These are phyloP conservation scores for Pseudotsuga menziesii DNA, from an alignment of 75 land plant species.

Conservation along the genomic window DNA sequence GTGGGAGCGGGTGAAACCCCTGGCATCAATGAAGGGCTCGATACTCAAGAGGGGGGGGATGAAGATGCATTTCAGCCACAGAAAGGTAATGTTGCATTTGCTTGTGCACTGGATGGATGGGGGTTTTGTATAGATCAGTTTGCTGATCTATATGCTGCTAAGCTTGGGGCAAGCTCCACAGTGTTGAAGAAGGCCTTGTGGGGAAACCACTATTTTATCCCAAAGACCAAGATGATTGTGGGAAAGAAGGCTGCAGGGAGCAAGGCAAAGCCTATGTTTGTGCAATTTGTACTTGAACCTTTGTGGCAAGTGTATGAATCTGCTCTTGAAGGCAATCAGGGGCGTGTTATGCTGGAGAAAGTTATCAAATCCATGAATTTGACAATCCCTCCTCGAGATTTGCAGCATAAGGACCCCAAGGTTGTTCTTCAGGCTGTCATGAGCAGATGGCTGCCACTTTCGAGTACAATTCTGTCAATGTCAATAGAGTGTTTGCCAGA, in stretches of 20 bases:
- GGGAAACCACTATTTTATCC: constrained; percentile 71
- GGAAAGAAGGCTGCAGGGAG: constrained; percentile 70
- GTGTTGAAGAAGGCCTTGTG: constrained; percentile 69
- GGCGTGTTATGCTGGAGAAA: constrained; percentile 56
- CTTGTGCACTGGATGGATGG: constrained; percentile 91
- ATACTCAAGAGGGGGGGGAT: constrained; percentile 59
- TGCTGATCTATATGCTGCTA: constrained; percentile 71
- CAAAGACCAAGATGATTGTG: constrained; percentile 72
- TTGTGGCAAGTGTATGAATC: constrained; percentile 85
- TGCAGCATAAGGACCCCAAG: constrained; percentile 78
- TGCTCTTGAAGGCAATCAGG: constrained; percentile 53
- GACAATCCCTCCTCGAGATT: constrained; percentile 63
- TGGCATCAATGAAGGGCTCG: constrained; percentile 13
- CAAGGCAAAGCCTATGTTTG: constrained; percentile 87
- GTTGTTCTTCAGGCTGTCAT: constrained; percentile 77
- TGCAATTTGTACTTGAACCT: constrained; percentile 84
- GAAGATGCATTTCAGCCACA: constrained; percentile 89
- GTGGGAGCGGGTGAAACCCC: constrained; percentile 21
- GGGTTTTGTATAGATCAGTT: constrained; percentile 73
- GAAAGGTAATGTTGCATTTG: constrained; percentile 89
- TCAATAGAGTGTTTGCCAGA: constrained; percentile 78
- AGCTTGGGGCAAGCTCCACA: constrained; percentile 64
- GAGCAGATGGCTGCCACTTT: constrained; percentile 93
- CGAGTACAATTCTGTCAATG: constrained; percentile 71
- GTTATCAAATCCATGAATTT: constrained; percentile 79